Evolutionary conservation across 108 stramenopile species (phyloP), one percentile per base, ranked within the genome.

Genomic region (Conticribra weissflogii): DNA sequence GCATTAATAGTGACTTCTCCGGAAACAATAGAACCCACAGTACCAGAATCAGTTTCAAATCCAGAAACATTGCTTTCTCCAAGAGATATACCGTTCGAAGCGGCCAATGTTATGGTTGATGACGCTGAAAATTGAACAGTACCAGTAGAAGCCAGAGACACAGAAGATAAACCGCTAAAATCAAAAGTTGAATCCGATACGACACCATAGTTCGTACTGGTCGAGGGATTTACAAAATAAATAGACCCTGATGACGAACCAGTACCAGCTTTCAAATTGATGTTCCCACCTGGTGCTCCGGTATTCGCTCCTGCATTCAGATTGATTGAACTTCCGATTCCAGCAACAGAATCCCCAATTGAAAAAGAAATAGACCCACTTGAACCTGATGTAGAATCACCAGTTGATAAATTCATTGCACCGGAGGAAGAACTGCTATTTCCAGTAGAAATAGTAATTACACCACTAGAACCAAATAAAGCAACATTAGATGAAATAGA

Each of bases 61-160:
- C 74, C 59, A 54, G 16, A 59, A 44, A 75, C 59, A 54, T 75
- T 34, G 46, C 74, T 68, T 18, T 75, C 74, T 32, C 74, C 74
- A 15, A 75, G 17, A 24, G 66, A 68, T 7, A 75, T 75, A 30
- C 74, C 74, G 61, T 32, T 68, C 4, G 48, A 30, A 49, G 54
- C 59, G 34, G 58, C 32, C 0, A 75, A 14, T 0, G 67, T 68
- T 30, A 75, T 24, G 3, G 67, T 61, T 14, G 67, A 24, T 17
- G 67, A 61, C 1, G 67, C 55, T 0, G 59, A 22, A 17, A 75
- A 2, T 16, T 61, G 31, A 14, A 75, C 41, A 18, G 49, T 52
- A 25, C 74, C 67, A 28, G 50, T 53, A 0, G 59, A 44, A 15
- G 74, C 59, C 22, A 75, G 44, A 12, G 74, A 60, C 19, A 61